These are phyloP conservation scores for Cladophialophora psammophila DNA, from an alignment of 2,329 filamentous ascomycete species.

Conservation along the genomic window DNA sequence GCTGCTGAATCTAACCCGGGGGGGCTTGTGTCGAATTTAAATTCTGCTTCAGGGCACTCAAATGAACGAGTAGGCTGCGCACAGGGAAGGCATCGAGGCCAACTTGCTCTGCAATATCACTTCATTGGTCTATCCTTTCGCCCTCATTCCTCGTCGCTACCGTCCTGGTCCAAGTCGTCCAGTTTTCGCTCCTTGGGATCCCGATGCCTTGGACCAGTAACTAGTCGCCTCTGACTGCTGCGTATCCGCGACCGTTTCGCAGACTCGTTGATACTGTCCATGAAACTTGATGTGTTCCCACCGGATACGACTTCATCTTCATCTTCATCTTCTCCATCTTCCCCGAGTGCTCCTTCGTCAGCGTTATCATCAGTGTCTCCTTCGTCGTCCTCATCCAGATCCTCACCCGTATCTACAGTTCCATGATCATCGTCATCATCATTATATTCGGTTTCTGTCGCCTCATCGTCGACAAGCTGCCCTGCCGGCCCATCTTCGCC, in stretches of 20 bases:
- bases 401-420: constrained; percentile 1
- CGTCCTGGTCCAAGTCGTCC: neutral
- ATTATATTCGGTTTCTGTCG: constrained; percentile 3
- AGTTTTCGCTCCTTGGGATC: neutral
- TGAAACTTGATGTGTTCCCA: constrained; percentile 20
- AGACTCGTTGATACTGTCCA: constrained; percentile 33
- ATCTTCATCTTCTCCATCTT: neutral
- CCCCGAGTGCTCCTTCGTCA: constrained; percentile 2
- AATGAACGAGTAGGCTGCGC: no score
- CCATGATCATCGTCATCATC: constrained; percentile 20
- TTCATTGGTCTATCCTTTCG: neutral
- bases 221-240: constrained; percentile 1
- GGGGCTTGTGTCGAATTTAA: no score
- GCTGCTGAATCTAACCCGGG: no score
- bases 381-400: constrained; percentile 5
- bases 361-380: neutral
- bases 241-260: constrained; percentile 21
- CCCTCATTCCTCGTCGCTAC: neutral
- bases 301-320: neutral
- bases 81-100: no score
- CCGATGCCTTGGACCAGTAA: neutral
- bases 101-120: no score
- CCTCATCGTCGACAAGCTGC: neutral
- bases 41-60: no score
- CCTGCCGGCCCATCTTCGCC: neutral